phyloP scores from a whole-genome alignment of 164 flowering plant species.

The Annona squamosa region DNA sequence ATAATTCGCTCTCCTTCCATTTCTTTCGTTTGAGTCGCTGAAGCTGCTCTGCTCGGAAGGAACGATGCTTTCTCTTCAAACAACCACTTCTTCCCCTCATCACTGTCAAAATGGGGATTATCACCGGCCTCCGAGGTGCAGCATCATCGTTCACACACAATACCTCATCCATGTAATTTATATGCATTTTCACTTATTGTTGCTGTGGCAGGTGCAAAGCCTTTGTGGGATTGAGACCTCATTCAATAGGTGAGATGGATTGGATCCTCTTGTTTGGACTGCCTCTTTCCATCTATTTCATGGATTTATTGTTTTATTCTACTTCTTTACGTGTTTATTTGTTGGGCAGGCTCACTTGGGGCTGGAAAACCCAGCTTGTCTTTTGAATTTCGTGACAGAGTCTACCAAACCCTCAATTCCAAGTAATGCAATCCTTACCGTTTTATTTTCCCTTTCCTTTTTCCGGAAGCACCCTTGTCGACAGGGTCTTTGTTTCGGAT shows the following conservation, averaged over 20 bases:
- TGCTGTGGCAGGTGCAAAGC: constrained; percentile 45
- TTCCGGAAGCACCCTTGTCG: not conserved
- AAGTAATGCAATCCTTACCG: constrained; percentile 23
- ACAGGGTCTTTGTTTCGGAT: too few relatives aligned
- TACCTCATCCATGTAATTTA: not conserved
- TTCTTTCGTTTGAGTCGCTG: too few relatives aligned
- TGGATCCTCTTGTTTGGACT: not conserved
- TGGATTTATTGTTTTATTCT: not conserved
- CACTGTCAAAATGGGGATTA: constrained; percentile 20
- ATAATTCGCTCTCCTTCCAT: too few relatives aligned
- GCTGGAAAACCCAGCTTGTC: constrained; percentile 35
- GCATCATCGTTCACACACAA: constrained; percentile 20
- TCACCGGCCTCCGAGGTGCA: constrained; percentile 26
- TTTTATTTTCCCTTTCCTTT: not conserved
- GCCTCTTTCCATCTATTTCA: not conserved
- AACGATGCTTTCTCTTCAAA: constrained; percentile 36
- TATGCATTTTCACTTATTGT: constrained; percentile 3
- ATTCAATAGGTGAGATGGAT: constrained; percentile 34
- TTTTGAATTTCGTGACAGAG: constrained; percentile 50
- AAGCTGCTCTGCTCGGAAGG: too few relatives aligned
- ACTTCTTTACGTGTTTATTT: not conserved
- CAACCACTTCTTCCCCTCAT: constrained; percentile 24
- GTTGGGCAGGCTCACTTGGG: constrained; percentile 32
- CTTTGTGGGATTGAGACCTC: constrained; percentile 51
- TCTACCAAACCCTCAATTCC: constrained; percentile 39